Base-by-base conservation (phyloP, 345 rosid species). In the Lumnitzera racemosa region DNA sequence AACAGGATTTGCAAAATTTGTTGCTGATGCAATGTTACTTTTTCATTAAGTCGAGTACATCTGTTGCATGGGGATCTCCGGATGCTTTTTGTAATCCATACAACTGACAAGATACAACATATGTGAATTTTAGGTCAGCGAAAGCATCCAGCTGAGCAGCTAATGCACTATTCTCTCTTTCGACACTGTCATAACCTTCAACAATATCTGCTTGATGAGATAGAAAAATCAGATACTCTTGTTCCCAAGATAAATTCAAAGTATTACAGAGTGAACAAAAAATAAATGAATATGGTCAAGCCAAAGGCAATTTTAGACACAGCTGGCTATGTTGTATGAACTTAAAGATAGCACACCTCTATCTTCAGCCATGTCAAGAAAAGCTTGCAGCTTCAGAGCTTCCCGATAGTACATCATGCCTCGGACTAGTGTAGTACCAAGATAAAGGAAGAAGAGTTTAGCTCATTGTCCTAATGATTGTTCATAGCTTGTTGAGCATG, bases 381-480 rank as follows among this genome's bases (percentile, higher is more conserved):
- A 90, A 60, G 96, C 89, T 70, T 92, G 94, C 72, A 89, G 62
- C 78, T 79, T 82, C 66, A 92, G 69, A 63, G 98, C 94, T 70
- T 92, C 96, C 72, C 89, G 80, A 57, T 82, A 87, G 74, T 92
- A 92, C 96, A 92, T 92, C 85, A 92, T 92, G 66, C 98, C 98
- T 73, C 96, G 88, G 58, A 92, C 98, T 92, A 74, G 64, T 53
- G 77, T 53, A 58, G 54, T 24, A 27, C 72, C 61, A 31, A 55
- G 55, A 66, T 47, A 49, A 57, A 12, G 55, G 51, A 16, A 61
- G 55, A 31, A 23, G 9, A 25, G 14, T 20, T 60, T 36, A 41
- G 24, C 14, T 24, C 2, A 12, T 57, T 13, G 15, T 17, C 24
- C 7, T 0, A 41, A 36, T 36, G 0, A 36, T 36, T 36, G 43